These are phyloP conservation scores for Calvatia gigantea DNA, from an alignment of 768 basidiomycete species.

Conservation along the genomic window DNA sequence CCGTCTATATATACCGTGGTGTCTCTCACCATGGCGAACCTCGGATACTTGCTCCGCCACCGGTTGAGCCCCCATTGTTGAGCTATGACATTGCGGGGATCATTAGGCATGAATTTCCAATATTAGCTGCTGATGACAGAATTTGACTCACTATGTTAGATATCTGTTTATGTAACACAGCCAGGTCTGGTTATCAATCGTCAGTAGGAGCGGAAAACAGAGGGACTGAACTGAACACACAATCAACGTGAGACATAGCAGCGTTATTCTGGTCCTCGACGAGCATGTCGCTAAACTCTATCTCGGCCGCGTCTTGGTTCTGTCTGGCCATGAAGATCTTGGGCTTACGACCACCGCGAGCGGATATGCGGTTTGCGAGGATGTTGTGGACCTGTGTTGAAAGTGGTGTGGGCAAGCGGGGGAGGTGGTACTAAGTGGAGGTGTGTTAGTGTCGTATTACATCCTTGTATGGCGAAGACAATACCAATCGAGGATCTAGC, in stretches of 20 bases:
- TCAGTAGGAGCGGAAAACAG: background rate
- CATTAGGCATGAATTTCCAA: too few species aligned
- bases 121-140: too few species aligned
- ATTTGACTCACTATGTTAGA: conserved; percentile 42
- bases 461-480: too few species aligned
- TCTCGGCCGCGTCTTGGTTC: conserved; percentile 87
- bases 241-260: conserved; percentile 88
- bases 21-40: conserved; percentile 39
- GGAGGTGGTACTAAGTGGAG: conserved; percentile 56
- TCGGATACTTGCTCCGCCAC: conserved; percentile 32
- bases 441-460: background rate
- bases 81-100: conserved; percentile 32
- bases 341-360: conserved; percentile 42
- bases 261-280: conserved; percentile 97
- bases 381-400: conserved; percentile 87
- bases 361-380: conserved; percentile 58
- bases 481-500: conserved; percentile 68
- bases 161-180: conserved; percentile 48
- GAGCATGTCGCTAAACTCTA: conserved; percentile 96
- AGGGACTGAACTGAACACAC: conserved; percentile 39
- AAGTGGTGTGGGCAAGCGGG: conserved; percentile 65
- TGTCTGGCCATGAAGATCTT: conserved; percentile 83
- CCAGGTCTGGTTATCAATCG: conserved; percentile 33
- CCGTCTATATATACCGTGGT: background rate
- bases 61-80: conserved; percentile 35